A percentile compares a stretch with the other conserved stretches of the same genome.
phyloP scores from a whole-genome alignment of 345 rosid genomes.

The Clarkia xantiana region DNA sequence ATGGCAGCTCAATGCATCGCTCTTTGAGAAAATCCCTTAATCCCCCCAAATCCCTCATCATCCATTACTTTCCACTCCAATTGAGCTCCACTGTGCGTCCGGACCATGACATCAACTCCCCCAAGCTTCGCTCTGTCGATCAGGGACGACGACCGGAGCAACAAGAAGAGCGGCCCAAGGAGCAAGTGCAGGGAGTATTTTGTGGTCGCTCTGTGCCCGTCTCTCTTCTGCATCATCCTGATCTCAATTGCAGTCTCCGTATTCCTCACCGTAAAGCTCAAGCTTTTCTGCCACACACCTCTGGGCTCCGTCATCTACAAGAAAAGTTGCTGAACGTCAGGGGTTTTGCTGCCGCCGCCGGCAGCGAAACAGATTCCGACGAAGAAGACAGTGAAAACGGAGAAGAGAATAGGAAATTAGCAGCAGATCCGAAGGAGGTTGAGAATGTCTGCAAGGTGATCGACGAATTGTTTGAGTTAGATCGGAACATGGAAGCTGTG shows the following conservation, averaged over 20 bases:
- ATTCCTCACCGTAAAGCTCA: slow-evolving; percentile 42
- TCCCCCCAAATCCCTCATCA: neutral
- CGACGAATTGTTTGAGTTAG: slow-evolving; percentile 63
- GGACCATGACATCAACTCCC: slow-evolving; percentile 29
- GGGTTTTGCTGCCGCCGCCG: neutral
- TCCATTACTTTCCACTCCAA: slow-evolving; percentile 5
- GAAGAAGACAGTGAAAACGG: slow-evolving; percentile 13
- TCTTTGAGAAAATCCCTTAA: slow-evolving; percentile 10
- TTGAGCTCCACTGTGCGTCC: slow-evolving; percentile 3
- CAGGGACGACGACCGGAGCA: slow-evolving; percentile 12
- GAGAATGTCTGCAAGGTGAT: slow-evolving; percentile 78
- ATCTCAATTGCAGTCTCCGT: slow-evolving; percentile 35
- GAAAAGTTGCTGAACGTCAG: slow-evolving; percentile 27
- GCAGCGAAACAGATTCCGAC: slow-evolving; percentile 10
- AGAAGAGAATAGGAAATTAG: slow-evolving; percentile 8
- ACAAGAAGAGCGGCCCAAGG: slow-evolving; percentile 15
- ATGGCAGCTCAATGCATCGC: slow-evolving; percentile 24
- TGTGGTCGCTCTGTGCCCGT: slow-evolving; percentile 38
- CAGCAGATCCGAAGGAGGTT: slow-evolving; percentile 35
- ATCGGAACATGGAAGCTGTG: slow-evolving; percentile 88
- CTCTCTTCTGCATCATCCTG: slow-evolving; percentile 39
- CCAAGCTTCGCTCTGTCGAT: slow-evolving; percentile 23
- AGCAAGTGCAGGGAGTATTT: slow-evolving; percentile 20
- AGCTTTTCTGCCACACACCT: slow-evolving; percentile 53
- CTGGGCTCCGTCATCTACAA: slow-evolving; percentile 38